Evolutionary conservation across 257 asterid genomes (phyloP).

Genomic region (Nicotiana otophora): DNA sequence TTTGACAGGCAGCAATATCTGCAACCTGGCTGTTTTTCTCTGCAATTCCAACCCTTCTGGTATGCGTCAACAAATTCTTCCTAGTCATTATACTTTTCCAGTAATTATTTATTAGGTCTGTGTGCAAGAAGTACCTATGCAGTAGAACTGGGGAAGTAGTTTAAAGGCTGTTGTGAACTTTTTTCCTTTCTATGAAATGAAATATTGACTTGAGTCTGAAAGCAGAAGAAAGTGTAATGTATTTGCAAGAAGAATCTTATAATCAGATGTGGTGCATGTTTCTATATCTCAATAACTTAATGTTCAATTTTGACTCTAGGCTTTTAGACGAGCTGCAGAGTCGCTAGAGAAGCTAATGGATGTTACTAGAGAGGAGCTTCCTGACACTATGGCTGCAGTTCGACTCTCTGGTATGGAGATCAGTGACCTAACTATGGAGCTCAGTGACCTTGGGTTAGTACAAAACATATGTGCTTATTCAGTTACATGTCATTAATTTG

Average conservation of each 20-base stretch:
- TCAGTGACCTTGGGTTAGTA: constrained; percentile 80
- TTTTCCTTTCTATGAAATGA: background rate
- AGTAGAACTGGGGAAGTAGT: background rate
- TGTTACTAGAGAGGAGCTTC: constrained; percentile 80
- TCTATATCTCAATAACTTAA: background rate
- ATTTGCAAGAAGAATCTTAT: background rate
- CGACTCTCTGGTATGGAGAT: constrained; percentile 97
- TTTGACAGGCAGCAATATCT: constrained; percentile 72
- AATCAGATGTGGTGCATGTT: background rate
- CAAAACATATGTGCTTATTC: background rate
- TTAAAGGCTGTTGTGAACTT: background rate
- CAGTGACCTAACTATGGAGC: constrained; percentile 86
- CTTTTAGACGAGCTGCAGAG: constrained; percentile 78
- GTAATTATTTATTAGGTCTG: background rate
- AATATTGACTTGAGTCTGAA: background rate
- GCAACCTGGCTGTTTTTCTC: constrained; percentile 84
- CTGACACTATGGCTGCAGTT: constrained; percentile 90
- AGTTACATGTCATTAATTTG: background rate
- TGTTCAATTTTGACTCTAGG: constrained; percentile 35
- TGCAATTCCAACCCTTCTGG: constrained; percentile 86
- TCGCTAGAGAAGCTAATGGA: constrained; percentile 82
- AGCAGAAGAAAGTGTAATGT: background rate
- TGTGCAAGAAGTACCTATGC: background rate
- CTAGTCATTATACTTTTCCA: background rate
- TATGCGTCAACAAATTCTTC: constrained; percentile 22